These are phyloP conservation scores for Salix brachista DNA, from an alignment of 345 rosid genomes.

Conservation along the genomic window DNA sequence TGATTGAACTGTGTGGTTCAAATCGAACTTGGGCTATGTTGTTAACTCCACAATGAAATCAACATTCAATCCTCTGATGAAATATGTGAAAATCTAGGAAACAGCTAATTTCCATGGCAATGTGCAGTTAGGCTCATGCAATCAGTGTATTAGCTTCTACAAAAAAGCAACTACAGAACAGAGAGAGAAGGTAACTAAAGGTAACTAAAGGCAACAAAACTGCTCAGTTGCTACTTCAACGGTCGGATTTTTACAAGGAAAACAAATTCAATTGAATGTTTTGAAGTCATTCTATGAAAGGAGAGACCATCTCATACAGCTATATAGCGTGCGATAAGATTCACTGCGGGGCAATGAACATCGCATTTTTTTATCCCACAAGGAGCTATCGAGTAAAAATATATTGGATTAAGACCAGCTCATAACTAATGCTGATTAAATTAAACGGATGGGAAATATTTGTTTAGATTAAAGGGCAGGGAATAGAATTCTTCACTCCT, in stretches of 20 bases:
- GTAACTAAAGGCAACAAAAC: neutral
- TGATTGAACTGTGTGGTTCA: no score
- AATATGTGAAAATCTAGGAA: neutral
- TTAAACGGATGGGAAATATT: slow-evolving; percentile 84
- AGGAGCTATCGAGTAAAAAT: neutral
- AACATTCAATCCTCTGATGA: neutral
- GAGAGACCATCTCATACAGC: slow-evolving; percentile 14
- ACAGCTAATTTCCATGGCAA: neutral
- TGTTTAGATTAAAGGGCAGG: slow-evolving; percentile 84
- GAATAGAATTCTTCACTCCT: slow-evolving; percentile 89
- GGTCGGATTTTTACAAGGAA: slow-evolving; percentile 10
- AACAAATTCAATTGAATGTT: slow-evolving; percentile 8
- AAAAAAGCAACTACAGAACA: neutral
- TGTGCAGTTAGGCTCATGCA: neutral
- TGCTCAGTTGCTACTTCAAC: slow-evolving; percentile 1
- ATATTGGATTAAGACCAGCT: neutral
- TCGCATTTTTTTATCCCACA: neutral
- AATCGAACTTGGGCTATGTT: no score
- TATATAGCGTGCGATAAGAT: slow-evolving; percentile 2
- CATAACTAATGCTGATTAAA: slow-evolving; percentile 1
- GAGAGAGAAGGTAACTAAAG: neutral
- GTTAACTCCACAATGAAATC: neutral
- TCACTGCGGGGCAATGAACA: neutral
- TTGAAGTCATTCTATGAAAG: slow-evolving; percentile 1
- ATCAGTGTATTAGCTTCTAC: neutral